Evolutionary conservation across 2,329 filamentous ascomycete genomes (phyloP), one percentile per base, ranked within the genome.

Genomic region (Clonostachys chloroleuca): DNA sequence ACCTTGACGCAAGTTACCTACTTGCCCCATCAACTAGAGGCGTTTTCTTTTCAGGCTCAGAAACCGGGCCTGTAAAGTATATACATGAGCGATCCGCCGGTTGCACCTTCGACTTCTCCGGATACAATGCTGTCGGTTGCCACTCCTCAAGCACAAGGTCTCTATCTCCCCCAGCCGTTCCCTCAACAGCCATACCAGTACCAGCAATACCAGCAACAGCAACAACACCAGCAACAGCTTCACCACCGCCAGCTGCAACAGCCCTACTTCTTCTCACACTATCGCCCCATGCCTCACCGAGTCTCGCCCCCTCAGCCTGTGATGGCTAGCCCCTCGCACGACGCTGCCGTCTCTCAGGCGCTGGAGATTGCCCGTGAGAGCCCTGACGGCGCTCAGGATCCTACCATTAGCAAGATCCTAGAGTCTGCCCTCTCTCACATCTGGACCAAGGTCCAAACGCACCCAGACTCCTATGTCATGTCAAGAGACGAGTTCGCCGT

Each of bases 401-500:
- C 81, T 8, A 72, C 71, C 45, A 77, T 91, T 48, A 75, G 73
- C 58, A 70, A 72, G 51, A 81, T 86, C 48, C 81, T 95, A 37
- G 84, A 91, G 60, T 64, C 64, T 44, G 84, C 80, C 33, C 70
- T 90, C 44, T 60, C 68, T 2, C 72, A 78, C 52, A 80, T 92
- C 52, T 92, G 88, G 87, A 62, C 60, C 40, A 84, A 81, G 56
- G 77, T 95, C 48, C 69, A 83, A 56, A 71, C 73, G 5, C 71
- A 84, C 34, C 87, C 87, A 2, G 68, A 78, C 44, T 72, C 73
- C n/a, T 95, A 92, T 65, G 66, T 94, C 53, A 83, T 95, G 72
- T 82, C 74, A 34, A 74, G 78, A 52, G 83, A 89, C 65, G 89
- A 95, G 67, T 95, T 94, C 59, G 82, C 87, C 47, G 77, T 95